These are phyloP conservation scores for Akanthomyces lecanii DNA, from an alignment of 2,329 filamentous ascomycete species.

Conservation along the genomic window DNA sequence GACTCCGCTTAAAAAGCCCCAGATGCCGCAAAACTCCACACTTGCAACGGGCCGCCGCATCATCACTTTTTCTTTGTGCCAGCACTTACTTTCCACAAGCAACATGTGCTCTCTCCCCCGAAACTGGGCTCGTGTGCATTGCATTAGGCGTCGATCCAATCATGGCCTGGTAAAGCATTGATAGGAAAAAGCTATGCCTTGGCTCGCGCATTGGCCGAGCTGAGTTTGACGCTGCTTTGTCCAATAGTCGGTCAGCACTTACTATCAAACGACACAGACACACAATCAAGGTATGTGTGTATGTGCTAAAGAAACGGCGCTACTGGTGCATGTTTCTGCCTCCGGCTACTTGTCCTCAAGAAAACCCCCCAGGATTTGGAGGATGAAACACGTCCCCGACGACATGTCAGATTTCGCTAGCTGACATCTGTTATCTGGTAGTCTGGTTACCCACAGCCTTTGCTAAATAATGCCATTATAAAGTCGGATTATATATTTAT, in stretches of 20 bases:
- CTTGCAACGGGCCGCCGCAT: slow-evolving; percentile 12
- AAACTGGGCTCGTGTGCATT: not conserved
- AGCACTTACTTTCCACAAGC: not conserved
- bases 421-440: not conserved
- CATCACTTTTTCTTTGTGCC: slow-evolving; percentile 7
- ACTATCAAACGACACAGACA: not conserved
- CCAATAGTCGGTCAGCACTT: slow-evolving; percentile 1
- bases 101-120: not conserved
- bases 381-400: not conserved
- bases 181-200: not conserved
- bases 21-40: slow-evolving; percentile 3
- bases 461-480: no score
- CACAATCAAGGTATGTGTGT: not conserved
- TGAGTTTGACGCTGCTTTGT: not conserved
- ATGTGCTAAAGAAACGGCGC: not conserved
- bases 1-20: not conserved
- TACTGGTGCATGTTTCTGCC: not conserved
- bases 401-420: not conserved
- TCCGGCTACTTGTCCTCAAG: not conserved
- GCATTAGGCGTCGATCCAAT: not conserved
- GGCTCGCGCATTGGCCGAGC: not conserved
- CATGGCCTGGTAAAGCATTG: no score
- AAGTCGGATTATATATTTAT: no score
- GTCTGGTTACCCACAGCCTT: no score
- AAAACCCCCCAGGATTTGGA: not conserved